Base-by-base conservation (phyloP, 2,329 filamentous ascomycete genomes). In the Calonectria ilicicola region DNA sequence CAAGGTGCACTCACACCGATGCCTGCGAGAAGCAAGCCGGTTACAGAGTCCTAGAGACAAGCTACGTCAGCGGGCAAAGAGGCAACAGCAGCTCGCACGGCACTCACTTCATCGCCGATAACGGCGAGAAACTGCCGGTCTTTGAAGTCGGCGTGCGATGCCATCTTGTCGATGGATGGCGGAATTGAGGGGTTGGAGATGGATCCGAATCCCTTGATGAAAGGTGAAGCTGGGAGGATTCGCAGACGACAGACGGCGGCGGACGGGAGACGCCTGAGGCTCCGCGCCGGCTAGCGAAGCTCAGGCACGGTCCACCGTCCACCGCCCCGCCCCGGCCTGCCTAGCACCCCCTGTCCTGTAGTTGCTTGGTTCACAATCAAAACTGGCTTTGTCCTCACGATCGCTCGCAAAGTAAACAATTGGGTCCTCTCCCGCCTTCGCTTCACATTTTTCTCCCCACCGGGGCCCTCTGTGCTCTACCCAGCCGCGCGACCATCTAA, bases 101-200 rank as follows among this genome's bases (percentile, higher is more conserved):
- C 58, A 69, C 84, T 75, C 82, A 95, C 97, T 91, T 99, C 97
- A 85, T 99, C 97, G 65, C 97, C 97, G 82, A 99, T 99, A 62
- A 99, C 96, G 76, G 97, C 97, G 72, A 99, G 91, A 83, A 99
- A 98, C 86, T 99, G 94, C 81, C 97, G 91, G 86, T 98, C 95
- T 87, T 95, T 93, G 84, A 89, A 93, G 77, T 91, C 90, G 75
- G 88, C 86, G 78, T 90, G 87, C 58, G 87, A 86, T 71, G 88
- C 80, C 87, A 89, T 89, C 51, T 79, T 82, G 78, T 72, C 65
- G 53, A 51, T 44, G 70, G 44, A 32, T 65, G 44, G 35, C 29
- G 51, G 66, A 65, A 58, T 63, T 23, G 38, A 40, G 63, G 32
- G 58, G 42, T 56, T 47, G 7, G 64, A 29, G 35, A 67, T 65